Evolutionary conservation across 768 basidiomycete species (phyloP).

Genomic region (Tephrocybe sp.): DNA sequence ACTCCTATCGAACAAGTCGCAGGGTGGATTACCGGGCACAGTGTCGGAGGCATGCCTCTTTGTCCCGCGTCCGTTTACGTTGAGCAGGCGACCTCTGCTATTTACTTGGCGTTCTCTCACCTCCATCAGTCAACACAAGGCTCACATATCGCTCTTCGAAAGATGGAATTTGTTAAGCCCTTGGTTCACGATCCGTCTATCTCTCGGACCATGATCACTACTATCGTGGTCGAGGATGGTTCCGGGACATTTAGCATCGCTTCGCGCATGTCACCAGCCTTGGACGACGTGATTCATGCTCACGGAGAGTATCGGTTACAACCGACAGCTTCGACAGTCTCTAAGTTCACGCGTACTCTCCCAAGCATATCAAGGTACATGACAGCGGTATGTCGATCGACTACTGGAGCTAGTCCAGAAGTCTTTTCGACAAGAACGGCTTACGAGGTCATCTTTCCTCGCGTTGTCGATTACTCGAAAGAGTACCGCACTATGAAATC

Average conservation of each 20-base stretch:
- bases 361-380: constrained; percentile 34
- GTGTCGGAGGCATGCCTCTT: constrained; percentile 50
- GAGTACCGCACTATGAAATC: constrained; percentile 57
- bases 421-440: constrained; percentile 52
- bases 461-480: constrained; percentile 61
- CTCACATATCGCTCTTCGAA: constrained; percentile 37
- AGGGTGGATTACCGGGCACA: constrained; percentile 51
- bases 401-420: constrained; percentile 30
- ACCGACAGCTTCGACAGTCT: constrained; percentile 24
- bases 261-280: constrained; percentile 33
- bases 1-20: constrained; percentile 46
- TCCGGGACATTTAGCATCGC: constrained; percentile 44
- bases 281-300: constrained; percentile 11
- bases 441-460: constrained; percentile 68
- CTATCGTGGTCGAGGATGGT: constrained; percentile 34
- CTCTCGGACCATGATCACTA: constrained; percentile 33
- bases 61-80: constrained; percentile 69
- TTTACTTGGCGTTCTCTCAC: constrained; percentile 34
- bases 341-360: constrained; percentile 36
- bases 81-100: constrained; percentile 50
- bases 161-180: constrained; percentile 50
- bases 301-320: constrained; percentile 38
- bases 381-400: constrained; percentile 26
- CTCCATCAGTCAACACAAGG: constrained; percentile 24
- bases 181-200: constrained; percentile 43